phyloP scores from a whole-genome alignment of 768 basidiomycete genomes.

The Suillus weaverae region DNA sequence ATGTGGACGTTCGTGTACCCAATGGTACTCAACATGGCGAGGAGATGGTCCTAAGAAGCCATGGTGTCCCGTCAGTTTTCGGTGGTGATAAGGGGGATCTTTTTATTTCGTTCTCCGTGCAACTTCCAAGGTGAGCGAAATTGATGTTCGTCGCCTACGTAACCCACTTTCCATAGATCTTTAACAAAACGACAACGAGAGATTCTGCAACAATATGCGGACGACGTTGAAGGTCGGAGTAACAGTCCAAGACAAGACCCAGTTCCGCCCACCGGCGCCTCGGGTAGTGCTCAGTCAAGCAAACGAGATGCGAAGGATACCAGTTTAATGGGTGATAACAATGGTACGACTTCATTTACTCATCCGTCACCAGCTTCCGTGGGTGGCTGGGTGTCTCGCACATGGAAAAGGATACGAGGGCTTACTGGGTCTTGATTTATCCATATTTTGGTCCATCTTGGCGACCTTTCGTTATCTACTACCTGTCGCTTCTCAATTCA shows the following conservation, averaged over 20 bases:
- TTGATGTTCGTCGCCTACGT: conserved; percentile 11
- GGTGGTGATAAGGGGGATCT: conserved; percentile 73
- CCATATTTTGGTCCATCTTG: conserved; percentile 49
- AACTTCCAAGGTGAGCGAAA: conserved; percentile 80
- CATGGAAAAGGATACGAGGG: conserved; percentile 65
- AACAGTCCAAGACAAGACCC: conserved; percentile 20
- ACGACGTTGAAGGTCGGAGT: conserved; percentile 81
- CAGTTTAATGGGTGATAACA: conserved; percentile 40
- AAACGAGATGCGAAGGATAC: conserved; percentile 21
- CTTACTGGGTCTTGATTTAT: conserved; percentile 71
- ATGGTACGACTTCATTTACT: conserved; percentile 78
- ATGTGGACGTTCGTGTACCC: conserved; percentile 92
- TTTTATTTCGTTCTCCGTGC: conserved; percentile 84
- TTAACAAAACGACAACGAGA: conserved; percentile 82
- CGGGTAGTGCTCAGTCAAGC: conserved; percentile 21
- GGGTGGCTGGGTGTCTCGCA: conserved; percentile 70
- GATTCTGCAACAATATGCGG: conserved; percentile 86
- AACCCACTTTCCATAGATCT: conserved; percentile 48
- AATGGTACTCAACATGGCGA: conserved; percentile 94
- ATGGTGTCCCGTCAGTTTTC: conserved; percentile 72
- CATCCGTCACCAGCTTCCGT: conserved; percentile 51
- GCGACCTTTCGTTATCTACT: conserved; percentile 25
- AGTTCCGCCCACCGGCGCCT: conserved; percentile 18
- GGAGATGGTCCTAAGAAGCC: conserved; percentile 90
- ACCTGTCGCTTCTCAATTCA: conserved; percentile 31